These are phyloP conservation scores for Aspergillus ibericus DNA, from an alignment of 2,329 filamentous ascomycete genomes.

Conservation along the genomic window DNA sequence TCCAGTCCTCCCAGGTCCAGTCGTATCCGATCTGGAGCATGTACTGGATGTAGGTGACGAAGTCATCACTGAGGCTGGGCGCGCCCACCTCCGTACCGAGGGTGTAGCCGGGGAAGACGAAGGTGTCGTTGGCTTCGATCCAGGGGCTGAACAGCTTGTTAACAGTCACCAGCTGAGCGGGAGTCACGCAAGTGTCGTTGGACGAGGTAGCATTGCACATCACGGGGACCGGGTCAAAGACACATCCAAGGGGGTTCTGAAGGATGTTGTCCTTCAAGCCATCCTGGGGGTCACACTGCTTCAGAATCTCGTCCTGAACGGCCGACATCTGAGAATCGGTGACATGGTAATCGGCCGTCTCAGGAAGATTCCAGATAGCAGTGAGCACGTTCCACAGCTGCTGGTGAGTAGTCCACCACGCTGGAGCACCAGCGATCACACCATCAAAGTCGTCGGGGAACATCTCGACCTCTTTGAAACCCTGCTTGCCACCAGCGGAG, in stretches of 20 bases:
- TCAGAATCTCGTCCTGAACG: slow-evolving; percentile 47
- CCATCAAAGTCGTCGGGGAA: slow-evolving; percentile 61
- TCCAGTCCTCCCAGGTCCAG: slow-evolving; percentile 36
- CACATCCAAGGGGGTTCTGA: slow-evolving; percentile 48
- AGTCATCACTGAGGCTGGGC: slow-evolving; percentile 11
- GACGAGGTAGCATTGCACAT: slow-evolving; percentile 36
- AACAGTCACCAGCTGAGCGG: slow-evolving; percentile 44
- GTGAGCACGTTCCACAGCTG: slow-evolving; percentile 49
- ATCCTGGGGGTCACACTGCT: slow-evolving; percentile 55
- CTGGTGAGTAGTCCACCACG: slow-evolving; percentile 54
- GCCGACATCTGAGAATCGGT: slow-evolving; percentile 42
- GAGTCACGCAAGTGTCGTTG: slow-evolving; percentile 43
- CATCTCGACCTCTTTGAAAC: slow-evolving; percentile 54
- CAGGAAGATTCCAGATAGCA: slow-evolving; percentile 52
- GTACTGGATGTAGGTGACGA: slow-evolving; percentile 11
- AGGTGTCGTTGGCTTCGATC: slow-evolving; percentile 31
- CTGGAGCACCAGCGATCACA: slow-evolving; percentile 51
- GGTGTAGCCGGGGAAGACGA: slow-evolving; percentile 17
- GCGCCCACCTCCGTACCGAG: slow-evolving; percentile 10
- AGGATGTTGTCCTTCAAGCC: slow-evolving; percentile 54
- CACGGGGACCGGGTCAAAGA: slow-evolving; percentile 29
- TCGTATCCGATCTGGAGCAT: slow-evolving; percentile 40
- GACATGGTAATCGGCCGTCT: slow-evolving; percentile 48
- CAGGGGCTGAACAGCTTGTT: slow-evolving; percentile 10
- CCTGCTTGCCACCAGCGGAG: slow-evolving; percentile 61